Evolutionary conservation across 352 stramenopile genomes (phyloP).

Genomic region (Pythium rhizo-oryzae): DNA sequence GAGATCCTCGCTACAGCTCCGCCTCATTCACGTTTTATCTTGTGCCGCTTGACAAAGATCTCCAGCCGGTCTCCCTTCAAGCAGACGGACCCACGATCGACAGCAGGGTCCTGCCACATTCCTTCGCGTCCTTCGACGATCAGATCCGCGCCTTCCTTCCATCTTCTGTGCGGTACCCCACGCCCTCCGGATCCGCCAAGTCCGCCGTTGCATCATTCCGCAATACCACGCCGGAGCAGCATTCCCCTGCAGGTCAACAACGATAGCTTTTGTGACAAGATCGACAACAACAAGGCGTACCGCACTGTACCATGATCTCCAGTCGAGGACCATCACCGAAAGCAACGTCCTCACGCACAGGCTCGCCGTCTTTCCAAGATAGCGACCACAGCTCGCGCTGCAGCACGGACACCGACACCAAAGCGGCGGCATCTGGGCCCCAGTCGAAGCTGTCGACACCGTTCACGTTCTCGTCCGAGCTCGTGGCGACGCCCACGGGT

Average conservation of each 20-base stretch:
- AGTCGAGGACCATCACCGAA: slow-evolving; percentile 6
- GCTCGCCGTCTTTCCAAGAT: neutral
- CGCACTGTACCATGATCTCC: slow-evolving; percentile 12
- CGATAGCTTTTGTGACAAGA: neutral
- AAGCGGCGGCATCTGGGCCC: neutral
- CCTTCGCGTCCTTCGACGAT: slow-evolving; percentile 11
- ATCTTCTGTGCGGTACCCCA: slow-evolving; percentile 2
- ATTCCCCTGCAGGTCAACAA: neutral
- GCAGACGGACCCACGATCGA: neutral
- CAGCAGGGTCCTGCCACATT: neutral
- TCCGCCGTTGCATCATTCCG: slow-evolving; percentile 14
- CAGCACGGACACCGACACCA: neutral
- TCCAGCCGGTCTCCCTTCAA: neutral
- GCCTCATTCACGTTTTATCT: no score
- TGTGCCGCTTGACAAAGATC: neutral
- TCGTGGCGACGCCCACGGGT: slow-evolving; percentile 27
- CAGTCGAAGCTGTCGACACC: neutral
- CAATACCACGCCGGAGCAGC: neutral
- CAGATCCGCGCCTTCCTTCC: slow-evolving; percentile 14
- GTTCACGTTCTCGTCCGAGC: slow-evolving; percentile 15
- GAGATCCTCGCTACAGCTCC: neutral
- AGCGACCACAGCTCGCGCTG: neutral
- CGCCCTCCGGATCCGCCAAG: neutral
- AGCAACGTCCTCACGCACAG: neutral
- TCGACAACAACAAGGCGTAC: neutral